Percentiles rank a stretch among this genome's conserved stretches.
Evolutionary conservation across 1,139 yeast genomes (phyloP).

Genomic region (Hansenula lynferdii): DNA sequence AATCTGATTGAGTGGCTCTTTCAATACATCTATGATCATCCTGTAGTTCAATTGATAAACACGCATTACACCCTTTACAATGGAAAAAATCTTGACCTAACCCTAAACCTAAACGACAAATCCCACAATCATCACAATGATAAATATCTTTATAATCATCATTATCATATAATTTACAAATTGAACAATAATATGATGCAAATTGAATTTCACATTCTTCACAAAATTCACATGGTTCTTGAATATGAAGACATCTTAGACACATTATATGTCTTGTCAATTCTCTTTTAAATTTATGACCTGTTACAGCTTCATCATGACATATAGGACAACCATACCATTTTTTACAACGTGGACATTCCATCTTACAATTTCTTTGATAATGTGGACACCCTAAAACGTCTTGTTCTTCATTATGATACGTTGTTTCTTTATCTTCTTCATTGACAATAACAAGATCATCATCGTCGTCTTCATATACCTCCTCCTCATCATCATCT

Average conservation of each 20-base stretch:
- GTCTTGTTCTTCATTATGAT: slow-evolving; percentile 36
- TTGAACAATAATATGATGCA: slow-evolving; percentile 72
- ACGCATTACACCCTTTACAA: slow-evolving; percentile 86
- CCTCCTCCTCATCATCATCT: no score
- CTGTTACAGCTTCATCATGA: slow-evolving; percentile 59
- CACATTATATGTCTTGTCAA: slow-evolving; percentile 70
- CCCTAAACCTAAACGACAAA: slow-evolving; percentile 86
- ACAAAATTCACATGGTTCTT: slow-evolving; percentile 68
- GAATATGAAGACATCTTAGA: slow-evolving; percentile 74
- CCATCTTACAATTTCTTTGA: slow-evolving; percentile 77
- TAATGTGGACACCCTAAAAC: slow-evolving; percentile 80
- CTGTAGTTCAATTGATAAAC: slow-evolving; percentile 75
- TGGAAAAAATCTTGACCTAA: slow-evolving; percentile 86
- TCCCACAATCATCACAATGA: slow-evolving; percentile 91
- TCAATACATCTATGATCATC: slow-evolving; percentile 80
- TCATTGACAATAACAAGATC: slow-evolving; percentile 36
- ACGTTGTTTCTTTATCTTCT: slow-evolving; percentile 48
- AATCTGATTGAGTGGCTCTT: slow-evolving; percentile 83
- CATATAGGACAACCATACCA: slow-evolving; percentile 87
- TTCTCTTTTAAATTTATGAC: slow-evolving; percentile 61
- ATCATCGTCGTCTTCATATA: slow-evolving; percentile 21
- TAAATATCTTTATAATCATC: slow-evolving; percentile 78
- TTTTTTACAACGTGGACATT: slow-evolving; percentile 66
- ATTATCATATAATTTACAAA: slow-evolving; percentile 80
- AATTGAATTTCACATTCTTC: slow-evolving; percentile 57